Conservation (phyloP, 805 yeast genomes). For the Isabelozyma heimii region DNA sequence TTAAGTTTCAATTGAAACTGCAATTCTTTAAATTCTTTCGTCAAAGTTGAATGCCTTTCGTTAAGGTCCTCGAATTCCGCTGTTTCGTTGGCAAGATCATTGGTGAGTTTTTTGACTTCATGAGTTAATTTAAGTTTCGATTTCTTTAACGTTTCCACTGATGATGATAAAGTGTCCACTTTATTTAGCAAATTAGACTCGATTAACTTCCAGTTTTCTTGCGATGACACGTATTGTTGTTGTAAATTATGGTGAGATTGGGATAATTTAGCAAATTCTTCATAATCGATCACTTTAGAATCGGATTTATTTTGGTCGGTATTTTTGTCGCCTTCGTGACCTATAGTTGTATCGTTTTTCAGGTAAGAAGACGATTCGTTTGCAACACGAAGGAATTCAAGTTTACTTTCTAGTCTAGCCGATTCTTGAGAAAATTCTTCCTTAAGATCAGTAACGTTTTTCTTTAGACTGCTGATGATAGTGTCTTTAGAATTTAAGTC, state of each 20-base stretch:
- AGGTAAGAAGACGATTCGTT: conserved; percentile 44
- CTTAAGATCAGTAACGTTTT: conserved; percentile 30
- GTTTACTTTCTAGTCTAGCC: conserved; percentile 59
- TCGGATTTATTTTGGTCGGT: conserved; percentile 7
- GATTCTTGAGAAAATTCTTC: conserved; percentile 45
- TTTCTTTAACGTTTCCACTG: conserved; percentile 28
- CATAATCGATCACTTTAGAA: conserved; percentile 29
- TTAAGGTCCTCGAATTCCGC: conserved; percentile 12
- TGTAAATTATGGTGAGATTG: conserved; percentile 58
- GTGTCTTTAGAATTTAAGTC: conserved; percentile 32
- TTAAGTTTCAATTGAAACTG: conserved; percentile 17
- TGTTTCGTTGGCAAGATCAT: conserved; percentile 9
- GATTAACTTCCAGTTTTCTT: conserved; percentile 78
- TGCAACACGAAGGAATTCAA: conserved; percentile 65
- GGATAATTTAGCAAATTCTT: conserved; percentile 40
- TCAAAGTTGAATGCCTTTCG: conserved; percentile 22
- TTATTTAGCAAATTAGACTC: conserved; percentile 64
- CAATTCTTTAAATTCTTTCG: conserved; percentile 22
- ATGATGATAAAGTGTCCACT: conserved; percentile 30
- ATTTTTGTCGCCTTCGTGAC: background rate
- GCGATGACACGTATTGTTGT: conserved; percentile 69
- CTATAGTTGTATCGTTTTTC: conserved; percentile 1
- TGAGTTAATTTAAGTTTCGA: conserved; percentile 24
- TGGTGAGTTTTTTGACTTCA: conserved; percentile 31
- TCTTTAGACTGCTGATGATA: conserved; percentile 27